A percentile compares a stretch with the other conserved stretches of the same genome.
phyloP scores from a whole-genome alignment of 768 basidiomycete species.

The Lentinula boryana region DNA sequence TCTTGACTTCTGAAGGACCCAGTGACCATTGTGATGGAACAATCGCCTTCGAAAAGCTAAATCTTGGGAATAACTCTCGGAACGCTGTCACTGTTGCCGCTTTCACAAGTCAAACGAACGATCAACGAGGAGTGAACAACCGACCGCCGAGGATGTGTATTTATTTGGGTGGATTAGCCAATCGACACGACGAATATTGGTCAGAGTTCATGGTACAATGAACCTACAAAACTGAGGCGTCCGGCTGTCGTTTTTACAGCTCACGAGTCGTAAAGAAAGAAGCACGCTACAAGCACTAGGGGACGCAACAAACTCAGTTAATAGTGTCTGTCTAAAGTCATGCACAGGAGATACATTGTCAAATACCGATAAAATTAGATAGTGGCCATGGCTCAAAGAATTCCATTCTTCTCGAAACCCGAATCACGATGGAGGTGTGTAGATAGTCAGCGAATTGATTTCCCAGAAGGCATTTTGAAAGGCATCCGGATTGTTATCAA shows the following conservation, averaged over 20 bases:
- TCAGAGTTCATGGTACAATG: no score
- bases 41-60: background rate
- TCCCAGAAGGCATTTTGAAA: constrained; percentile 69
- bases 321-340: no score
- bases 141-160: background rate
- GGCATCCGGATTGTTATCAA: constrained; percentile 49
- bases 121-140: no score
- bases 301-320: no score
- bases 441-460: constrained; percentile 55
- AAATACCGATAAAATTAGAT: no score
- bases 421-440: constrained; percentile 20
- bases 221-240: no score
- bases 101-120: background rate
- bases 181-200: no score
- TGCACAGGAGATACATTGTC: no score
- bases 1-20: background rate
- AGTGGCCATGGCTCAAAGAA: background rate
- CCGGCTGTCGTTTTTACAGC: no score
- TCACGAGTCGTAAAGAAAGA: no score
- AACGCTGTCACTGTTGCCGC: background rate
- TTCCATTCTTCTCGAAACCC: background rate
- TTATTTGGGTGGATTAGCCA: background rate
- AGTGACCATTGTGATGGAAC: background rate
- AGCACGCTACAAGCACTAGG: no score
- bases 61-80: background rate